A percentile compares a stretch with the other conserved stretches of the same genome.
Conservation (phyloP, 805 yeast species). For the Sugiyamaella floridensis region DNA sequence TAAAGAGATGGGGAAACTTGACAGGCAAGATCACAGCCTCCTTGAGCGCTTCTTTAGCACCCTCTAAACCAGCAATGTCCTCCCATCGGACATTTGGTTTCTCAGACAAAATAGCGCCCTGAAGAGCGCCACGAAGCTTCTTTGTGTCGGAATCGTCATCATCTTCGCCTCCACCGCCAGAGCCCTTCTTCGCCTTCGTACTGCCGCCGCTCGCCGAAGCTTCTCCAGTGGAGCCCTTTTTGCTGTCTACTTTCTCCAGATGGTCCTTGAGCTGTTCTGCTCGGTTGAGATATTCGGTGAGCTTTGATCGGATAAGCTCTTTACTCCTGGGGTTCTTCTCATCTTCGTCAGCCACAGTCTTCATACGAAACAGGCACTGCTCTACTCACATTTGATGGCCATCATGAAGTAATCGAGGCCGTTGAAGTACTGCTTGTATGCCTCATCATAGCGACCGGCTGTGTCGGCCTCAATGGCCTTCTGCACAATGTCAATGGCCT, state of each 20-base stretch:
- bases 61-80: slow-evolving; percentile 92
- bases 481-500: slow-evolving; percentile 92
- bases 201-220: slow-evolving; percentile 56
- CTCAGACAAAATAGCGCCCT: slow-evolving; percentile 86
- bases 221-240: slow-evolving; percentile 43
- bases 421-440: slow-evolving; percentile 84
- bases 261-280: slow-evolving; percentile 93
- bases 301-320: slow-evolving; percentile 79
- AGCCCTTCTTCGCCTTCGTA: slow-evolving; percentile 41
- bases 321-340: slow-evolving; percentile 88
- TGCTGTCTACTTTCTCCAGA: slow-evolving; percentile 53
- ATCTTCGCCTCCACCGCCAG: slow-evolving; percentile 45
- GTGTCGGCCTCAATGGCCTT: slow-evolving; percentile 93
- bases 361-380: not conserved
- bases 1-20: slow-evolving; percentile 89
- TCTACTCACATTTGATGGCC: slow-evolving; percentile 63
- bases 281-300: slow-evolving; percentile 82
- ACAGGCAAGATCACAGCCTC: slow-evolving; percentile 97
- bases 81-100: slow-evolving; percentile 91
- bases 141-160: slow-evolving; percentile 78
- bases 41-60: slow-evolving; percentile 91
- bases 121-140: slow-evolving; percentile 81
- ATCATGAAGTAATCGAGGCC: slow-evolving; percentile 93
- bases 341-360: slow-evolving; percentile 26
- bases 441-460: slow-evolving; percentile 85